Evolutionary conservation across 768 basidiomycete genomes (phyloP).

Genomic region (Lyophyllum decastes): DNA sequence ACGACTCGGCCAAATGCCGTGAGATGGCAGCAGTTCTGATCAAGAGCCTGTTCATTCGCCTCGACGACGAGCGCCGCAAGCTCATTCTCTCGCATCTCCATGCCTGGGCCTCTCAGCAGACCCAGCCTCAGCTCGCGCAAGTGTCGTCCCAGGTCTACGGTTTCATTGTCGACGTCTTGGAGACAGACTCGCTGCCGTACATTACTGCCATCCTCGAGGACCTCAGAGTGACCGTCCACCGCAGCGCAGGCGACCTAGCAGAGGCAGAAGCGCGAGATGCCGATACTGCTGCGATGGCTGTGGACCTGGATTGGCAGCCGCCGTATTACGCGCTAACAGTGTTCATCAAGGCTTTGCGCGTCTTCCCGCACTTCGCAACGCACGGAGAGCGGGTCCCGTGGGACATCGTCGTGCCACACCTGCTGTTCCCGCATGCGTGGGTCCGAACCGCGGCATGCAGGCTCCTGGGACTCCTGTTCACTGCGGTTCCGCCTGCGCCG

Average conservation of each 20-base stretch:
- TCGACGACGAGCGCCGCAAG: constrained; percentile 60
- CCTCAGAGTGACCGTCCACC: constrained; percentile 46
- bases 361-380: constrained; percentile 51
- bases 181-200: constrained; percentile 45
- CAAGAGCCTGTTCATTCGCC: constrained; percentile 69
- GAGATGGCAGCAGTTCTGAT: constrained; percentile 86
- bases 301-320: constrained; percentile 75
- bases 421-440: constrained; percentile 94
- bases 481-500: constrained; percentile 44
- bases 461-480: constrained; percentile 71
- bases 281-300: constrained; percentile 44
- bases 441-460: constrained; percentile 82
- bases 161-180: constrained; percentile 71
- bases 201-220: constrained; percentile 56
- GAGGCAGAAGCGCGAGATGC: constrained; percentile 43
- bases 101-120: constrained; percentile 71
- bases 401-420: constrained; percentile 60
- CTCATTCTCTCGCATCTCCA: constrained; percentile 71
- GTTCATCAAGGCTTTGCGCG: constrained; percentile 60
- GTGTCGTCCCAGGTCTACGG: constrained; percentile 86
- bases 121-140: constrained; percentile 61
- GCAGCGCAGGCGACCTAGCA: constrained; percentile 42
- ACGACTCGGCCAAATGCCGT: constrained; percentile 86
- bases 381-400: constrained; percentile 57
- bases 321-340: constrained; percentile 80